Conservation (phyloP, 352 stramenopile genomes). For the Phytophthora multivora region DNA sequence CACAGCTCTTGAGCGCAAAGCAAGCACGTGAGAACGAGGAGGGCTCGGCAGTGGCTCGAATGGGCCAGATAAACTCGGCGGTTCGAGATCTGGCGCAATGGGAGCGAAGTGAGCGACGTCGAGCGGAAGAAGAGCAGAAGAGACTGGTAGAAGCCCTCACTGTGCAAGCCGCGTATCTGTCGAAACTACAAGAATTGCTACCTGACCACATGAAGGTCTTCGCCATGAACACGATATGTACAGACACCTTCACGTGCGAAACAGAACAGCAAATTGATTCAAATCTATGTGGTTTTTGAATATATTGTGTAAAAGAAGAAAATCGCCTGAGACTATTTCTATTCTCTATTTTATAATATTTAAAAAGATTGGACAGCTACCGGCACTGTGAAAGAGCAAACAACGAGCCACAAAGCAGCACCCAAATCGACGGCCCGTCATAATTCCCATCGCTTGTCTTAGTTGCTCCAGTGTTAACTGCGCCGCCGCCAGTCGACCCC, state of each 20-base stretch:
- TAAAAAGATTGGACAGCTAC: too few species aligned
- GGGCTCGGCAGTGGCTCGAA: background rate
- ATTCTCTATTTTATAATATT: too few species aligned
- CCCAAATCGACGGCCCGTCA: background rate
- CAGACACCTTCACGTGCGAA: too few species aligned
- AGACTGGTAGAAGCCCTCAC: background rate
- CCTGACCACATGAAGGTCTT: background rate
- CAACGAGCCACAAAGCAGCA: slow-evolving; percentile 7
- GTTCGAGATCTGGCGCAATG: background rate
- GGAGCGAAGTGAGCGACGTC: background rate
- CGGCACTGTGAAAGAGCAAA: background rate
- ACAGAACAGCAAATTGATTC: too few species aligned
- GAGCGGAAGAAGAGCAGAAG: background rate
- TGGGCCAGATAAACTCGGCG: too few species aligned
- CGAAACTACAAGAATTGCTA: background rate
- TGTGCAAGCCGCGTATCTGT: background rate
- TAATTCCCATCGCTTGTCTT: background rate
- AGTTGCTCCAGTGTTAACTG: slow-evolving; percentile 3
- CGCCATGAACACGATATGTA: too few species aligned
- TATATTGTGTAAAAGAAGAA: too few species aligned
- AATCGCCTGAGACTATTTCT: too few species aligned
- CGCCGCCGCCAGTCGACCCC: background rate
- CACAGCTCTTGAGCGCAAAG: background rate
- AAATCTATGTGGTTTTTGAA: too few species aligned
- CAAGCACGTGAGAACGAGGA: background rate